These are phyloP conservation scores for Nigrospora oryzae DNA, from an alignment of 2,329 filamentous ascomycete genomes.

Conservation along the genomic window DNA sequence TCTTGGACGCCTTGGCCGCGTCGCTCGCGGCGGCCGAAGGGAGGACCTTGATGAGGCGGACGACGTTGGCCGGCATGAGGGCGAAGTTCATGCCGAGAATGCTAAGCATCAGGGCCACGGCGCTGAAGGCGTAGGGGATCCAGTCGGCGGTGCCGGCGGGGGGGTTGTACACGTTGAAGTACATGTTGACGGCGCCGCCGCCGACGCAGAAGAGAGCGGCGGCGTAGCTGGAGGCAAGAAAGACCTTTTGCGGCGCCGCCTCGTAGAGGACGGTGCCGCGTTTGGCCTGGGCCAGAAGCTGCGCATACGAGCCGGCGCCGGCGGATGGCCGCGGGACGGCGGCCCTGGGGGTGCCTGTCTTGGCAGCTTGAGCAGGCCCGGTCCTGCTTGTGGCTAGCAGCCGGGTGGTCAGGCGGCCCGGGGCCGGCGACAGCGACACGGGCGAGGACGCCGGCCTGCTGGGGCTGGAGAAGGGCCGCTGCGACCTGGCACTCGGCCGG, in stretches of 20 bases:
- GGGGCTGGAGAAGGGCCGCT: conserved; percentile 1
- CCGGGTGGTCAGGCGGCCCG: not conserved
- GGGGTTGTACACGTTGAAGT: conserved; percentile 36
- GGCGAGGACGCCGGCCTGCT: not conserved
- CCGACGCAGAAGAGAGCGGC: conserved; percentile 44
- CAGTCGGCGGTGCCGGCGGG: conserved; percentile 44
- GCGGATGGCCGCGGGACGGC: conserved; percentile 9
- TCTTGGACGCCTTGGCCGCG: not conserved
- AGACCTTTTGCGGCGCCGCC: conserved; percentile 54
- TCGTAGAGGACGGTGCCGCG: conserved; percentile 55
- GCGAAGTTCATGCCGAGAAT: conserved; percentile 53
- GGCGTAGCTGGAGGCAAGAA: conserved; percentile 50
- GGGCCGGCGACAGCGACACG: not conserved
- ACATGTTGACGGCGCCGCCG: conserved; percentile 42
- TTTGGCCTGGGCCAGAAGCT: conserved; percentile 46
- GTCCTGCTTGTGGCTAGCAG: conserved; percentile 1
- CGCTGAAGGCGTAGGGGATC: conserved; percentile 48
- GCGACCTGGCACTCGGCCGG: conserved; percentile 5
- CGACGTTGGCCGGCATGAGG: conserved; percentile 46
- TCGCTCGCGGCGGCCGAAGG: conserved; percentile 20
- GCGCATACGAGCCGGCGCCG: conserved; percentile 36
- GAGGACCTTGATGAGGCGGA: conserved; percentile 49
- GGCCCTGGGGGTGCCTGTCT: conserved; percentile 5
- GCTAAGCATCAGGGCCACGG: conserved; percentile 51
- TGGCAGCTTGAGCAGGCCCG: conserved; percentile 5